phyloP scores from a whole-genome alignment of 1,284 basidiomycete species.

The Trametes versicolor region DNA sequence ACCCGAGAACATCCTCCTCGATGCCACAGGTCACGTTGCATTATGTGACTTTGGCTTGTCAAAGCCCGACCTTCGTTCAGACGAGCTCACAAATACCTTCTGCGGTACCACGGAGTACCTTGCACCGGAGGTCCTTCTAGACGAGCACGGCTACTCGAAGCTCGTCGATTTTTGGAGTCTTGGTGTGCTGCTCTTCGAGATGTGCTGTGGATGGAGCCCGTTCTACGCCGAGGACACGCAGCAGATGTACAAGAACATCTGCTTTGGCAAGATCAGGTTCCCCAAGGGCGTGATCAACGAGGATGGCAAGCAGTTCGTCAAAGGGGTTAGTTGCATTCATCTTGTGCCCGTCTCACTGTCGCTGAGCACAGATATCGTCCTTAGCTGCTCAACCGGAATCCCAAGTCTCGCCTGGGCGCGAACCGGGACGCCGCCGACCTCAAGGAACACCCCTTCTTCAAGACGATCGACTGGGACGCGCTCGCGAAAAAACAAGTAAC shows the following conservation, averaged over 20 bases:
- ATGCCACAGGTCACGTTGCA: slow-evolving; percentile 96
- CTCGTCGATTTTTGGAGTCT: slow-evolving; percentile 99
- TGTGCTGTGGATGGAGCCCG: slow-evolving; percentile 99
- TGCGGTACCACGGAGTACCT: slow-evolving; percentile 98
- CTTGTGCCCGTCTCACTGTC: background rate
- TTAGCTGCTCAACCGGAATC: slow-evolving; percentile 96
- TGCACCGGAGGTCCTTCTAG: slow-evolving; percentile 97
- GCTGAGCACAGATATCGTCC: background rate
- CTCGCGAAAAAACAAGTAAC: slow-evolving; percentile 92
- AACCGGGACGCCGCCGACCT: slow-evolving; percentile 92
- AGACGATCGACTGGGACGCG: slow-evolving; percentile 89
- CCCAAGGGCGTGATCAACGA: slow-evolving; percentile 97
- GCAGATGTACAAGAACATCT: slow-evolving; percentile 99
- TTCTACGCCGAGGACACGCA: slow-evolving; percentile 99
- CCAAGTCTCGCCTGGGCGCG: slow-evolving; percentile 95
- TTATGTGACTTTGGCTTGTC: slow-evolving; percentile 98
- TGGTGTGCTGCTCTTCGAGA: slow-evolving; percentile 92
- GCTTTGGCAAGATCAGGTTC: slow-evolving; percentile 99
- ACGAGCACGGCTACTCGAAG: slow-evolving; percentile 98
- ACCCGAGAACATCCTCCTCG: slow-evolving; percentile 96
- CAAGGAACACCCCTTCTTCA: slow-evolving; percentile 97
- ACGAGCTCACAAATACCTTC: slow-evolving; percentile 97
- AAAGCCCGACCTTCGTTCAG: slow-evolving; percentile 93
- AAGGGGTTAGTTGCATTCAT: slow-evolving; percentile 77
- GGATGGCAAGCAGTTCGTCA: slow-evolving; percentile 99